These are phyloP conservation scores for Betula pendula DNA, from an alignment of 306 rosid species.

Conservation along the genomic window DNA sequence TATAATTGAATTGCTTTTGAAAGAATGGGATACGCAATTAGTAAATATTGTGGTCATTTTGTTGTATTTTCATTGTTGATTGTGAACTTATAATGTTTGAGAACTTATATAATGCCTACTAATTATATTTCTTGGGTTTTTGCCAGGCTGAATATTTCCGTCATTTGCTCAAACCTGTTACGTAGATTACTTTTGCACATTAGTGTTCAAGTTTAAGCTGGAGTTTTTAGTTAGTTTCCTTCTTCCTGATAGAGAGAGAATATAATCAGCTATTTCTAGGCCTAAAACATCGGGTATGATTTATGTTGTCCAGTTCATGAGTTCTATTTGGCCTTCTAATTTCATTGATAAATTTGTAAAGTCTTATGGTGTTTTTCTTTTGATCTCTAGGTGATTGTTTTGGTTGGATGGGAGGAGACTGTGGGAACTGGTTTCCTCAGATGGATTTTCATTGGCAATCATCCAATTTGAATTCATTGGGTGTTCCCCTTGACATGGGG, in stretches of 20 bases:
- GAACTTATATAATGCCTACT: slow-evolving; percentile 8
- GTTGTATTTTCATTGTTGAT: background rate
- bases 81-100: slow-evolving; percentile 2
- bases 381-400: slow-evolving; percentile 56
- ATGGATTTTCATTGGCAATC: slow-evolving; percentile 55
- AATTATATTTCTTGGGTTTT: slow-evolving; percentile 25
- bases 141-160: slow-evolving; percentile 97
- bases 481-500: slow-evolving; percentile 44
- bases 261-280: slow-evolving; percentile 49
- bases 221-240: slow-evolving; percentile 61
- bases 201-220: slow-evolving; percentile 53
- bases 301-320: background rate
- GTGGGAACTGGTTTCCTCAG: slow-evolving; percentile 51
- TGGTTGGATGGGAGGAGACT: slow-evolving; percentile 75
- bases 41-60: background rate
- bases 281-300: slow-evolving; percentile 63
- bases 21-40: background rate
- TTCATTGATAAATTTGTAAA: background rate
- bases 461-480: slow-evolving; percentile 41
- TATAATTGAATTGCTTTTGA: background rate
- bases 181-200: slow-evolving; percentile 60
- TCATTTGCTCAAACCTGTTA: slow-evolving; percentile 95
- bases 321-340: background rate
- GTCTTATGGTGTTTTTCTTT: slow-evolving; percentile 7
- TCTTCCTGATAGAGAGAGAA: slow-evolving; percentile 53